Evolutionary conservation across 805 yeast genomes (phyloP), one percentile per base, ranked within the genome.

Genomic region (Candida nitratophila): DNA sequence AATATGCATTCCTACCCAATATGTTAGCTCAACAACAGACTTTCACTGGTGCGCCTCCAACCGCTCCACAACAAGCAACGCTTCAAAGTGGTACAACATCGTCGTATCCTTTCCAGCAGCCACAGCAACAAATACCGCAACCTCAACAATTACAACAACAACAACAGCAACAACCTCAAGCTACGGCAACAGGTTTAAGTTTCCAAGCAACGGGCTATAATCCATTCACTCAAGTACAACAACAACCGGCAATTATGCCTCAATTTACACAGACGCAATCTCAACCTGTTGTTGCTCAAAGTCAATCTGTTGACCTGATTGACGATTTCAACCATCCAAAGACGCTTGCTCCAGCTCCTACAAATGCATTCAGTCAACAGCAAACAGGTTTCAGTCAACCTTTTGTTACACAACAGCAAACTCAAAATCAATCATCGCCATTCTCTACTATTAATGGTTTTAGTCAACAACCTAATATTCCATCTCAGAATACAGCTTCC

Each of bases 191-290:
- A 15, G 56, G 54, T 6, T 33, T 56, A 34, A 53, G 47, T 15
- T 48, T 52, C 43, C 63, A 59, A 45, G 47, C 53, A 26, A 55
- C 61, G 6, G 60, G 60, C 9, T 53, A 43, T 47, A 59, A 57
- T 46, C 61, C 64, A 26, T 57, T 58, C 42, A 46, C 47, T n/a
- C 37, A 34, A 34, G 21, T 20, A 16, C n/a, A 15, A 16, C 37
- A 34, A 34, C 37, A 34, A 34, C 37, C 8, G 14, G n/a, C 32
- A 29, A 29, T 14, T 29, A 10, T 24, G 8, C 8, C 8, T 9
- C 32, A 29, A 29, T 29, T 29, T n/a, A 24, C 27, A 7, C 27
- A 24, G 10, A 10, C 10, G 6, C 27, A 24, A 24, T 7, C 15
- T 29, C 32, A 9, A 29, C 32, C 32, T 29, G 11, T 11, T 26